Evolutionary conservation across 1,284 basidiomycete species (phyloP).

Genomic region (Anthracocystis panici-leucophaei): DNA sequence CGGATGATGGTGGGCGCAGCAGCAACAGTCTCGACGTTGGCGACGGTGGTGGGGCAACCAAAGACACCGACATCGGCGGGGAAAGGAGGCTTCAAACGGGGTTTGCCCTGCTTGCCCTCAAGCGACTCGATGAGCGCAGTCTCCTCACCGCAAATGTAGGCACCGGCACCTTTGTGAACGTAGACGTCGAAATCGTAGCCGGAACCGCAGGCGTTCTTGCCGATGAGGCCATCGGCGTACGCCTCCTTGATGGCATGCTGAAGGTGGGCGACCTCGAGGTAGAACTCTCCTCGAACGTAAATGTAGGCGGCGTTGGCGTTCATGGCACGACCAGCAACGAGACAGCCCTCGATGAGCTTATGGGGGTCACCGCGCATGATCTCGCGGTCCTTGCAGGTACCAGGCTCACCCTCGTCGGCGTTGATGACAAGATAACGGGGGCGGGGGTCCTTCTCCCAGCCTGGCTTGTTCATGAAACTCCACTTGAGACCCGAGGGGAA

Average conservation of each 20-base stretch:
- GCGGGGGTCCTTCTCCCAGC: constrained; percentile 93
- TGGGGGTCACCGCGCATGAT: constrained; percentile 98
- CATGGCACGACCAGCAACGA: constrained; percentile 97
- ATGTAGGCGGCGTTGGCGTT: constrained; percentile 98
- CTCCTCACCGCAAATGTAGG: constrained; percentile 99
- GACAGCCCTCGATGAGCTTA: constrained; percentile 96
- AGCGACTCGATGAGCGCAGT: constrained; percentile 96
- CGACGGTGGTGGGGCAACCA: constrained; percentile 95
- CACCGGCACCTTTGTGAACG: constrained; percentile 94
- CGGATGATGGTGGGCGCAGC: constrained; percentile 97
- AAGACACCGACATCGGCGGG: constrained; percentile 97
- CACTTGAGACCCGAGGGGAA: constrained; percentile 98
- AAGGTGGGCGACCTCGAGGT: constrained; percentile 91
- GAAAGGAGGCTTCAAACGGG: constrained; percentile 98
- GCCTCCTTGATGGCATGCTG: constrained; percentile 96
- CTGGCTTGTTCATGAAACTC: constrained; percentile 98
- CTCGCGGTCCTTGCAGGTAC: constrained; percentile 98
- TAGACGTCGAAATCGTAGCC: constrained; percentile 97
- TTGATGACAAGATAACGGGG: constrained; percentile 97
- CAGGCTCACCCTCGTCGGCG: constrained; percentile 98
- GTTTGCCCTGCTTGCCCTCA: constrained; percentile 98
- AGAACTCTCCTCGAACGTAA: constrained; percentile 98
- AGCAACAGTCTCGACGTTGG: constrained; percentile 97
- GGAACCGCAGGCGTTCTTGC: constrained; percentile 90
- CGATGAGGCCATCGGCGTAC: constrained; percentile 90